A percentile compares a stretch with the other conserved stretches of the same genome.
Evolutionary conservation across 352 stramenopile genomes (phyloP).

Genomic region (Phytophthora niederhauseri): DNA sequence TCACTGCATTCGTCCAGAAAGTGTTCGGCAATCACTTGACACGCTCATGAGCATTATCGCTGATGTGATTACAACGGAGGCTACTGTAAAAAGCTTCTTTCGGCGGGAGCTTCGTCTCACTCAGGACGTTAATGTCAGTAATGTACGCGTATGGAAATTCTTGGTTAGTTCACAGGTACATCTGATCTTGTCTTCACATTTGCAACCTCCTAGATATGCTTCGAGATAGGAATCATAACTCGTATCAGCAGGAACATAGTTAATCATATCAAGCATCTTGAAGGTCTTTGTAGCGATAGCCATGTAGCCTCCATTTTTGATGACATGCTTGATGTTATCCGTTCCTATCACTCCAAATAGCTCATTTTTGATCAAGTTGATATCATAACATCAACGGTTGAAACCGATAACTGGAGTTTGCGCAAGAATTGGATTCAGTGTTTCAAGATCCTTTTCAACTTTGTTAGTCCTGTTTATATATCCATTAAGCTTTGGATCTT

Average conservation of each 20-base stretch:
- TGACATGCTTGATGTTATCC: slow-evolving; percentile 21
- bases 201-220: slow-evolving; percentile 38
- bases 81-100: slow-evolving; percentile 27
- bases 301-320: slow-evolving; percentile 25
- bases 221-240: slow-evolving; percentile 38
- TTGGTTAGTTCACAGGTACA: slow-evolving; percentile 33
- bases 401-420: too few relatives aligned
- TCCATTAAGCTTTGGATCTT: too few relatives aligned
- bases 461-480: too few relatives aligned
- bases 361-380: neutral
- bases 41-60: neutral
- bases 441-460: too few relatives aligned
- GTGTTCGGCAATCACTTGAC: too few relatives aligned
- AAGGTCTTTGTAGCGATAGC: slow-evolving; percentile 28
- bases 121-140: slow-evolving; percentile 31
- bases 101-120: slow-evolving; percentile 28
- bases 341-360: slow-evolving; percentile 17
- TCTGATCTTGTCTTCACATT: slow-evolving; percentile 36
- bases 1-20: neutral
- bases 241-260: slow-evolving; percentile 38
- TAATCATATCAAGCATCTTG: slow-evolving; percentile 43
- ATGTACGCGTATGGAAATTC: slow-evolving; percentile 47
- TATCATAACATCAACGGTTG: neutral
- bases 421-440: too few relatives aligned
- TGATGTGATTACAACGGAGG: neutral